A percentile compares a stretch with the other conserved stretches of the same genome.
Conservation (phyloP, 106 monocot genomes). For the Vanilla planifolia region DNA sequence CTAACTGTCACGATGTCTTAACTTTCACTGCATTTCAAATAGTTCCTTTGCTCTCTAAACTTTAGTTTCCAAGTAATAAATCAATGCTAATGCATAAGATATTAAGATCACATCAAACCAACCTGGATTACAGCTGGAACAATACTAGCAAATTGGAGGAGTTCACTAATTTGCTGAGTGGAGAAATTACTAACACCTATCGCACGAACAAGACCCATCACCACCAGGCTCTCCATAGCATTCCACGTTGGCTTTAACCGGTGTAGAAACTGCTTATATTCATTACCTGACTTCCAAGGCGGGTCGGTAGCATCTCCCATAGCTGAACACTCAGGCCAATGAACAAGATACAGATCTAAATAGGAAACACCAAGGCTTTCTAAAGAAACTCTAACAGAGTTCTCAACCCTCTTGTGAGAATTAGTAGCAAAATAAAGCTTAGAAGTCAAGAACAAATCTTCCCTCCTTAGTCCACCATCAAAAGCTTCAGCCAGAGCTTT, state of each 20-base stretch:
- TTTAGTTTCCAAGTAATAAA: too few species aligned
- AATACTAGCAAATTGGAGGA: slow-evolving; percentile 80
- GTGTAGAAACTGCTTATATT: slow-evolving; percentile 69
- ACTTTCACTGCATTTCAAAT: too few species aligned
- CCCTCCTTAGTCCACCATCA: slow-evolving; percentile 49
- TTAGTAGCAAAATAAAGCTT: slow-evolving; percentile 71
- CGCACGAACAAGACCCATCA: slow-evolving; percentile 71
- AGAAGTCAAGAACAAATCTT: slow-evolving; percentile 84
- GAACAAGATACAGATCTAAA: slow-evolving; percentile 86
- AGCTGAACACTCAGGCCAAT: slow-evolving; percentile 77
- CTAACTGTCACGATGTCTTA: too few species aligned
- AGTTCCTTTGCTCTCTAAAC: too few species aligned
- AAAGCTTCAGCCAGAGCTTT: slow-evolving; percentile 62
- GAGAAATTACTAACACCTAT: slow-evolving; percentile 88
- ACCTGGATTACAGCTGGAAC: slow-evolving; percentile 97
- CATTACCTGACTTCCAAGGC: slow-evolving; percentile 58
- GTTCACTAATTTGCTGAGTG: slow-evolving; percentile 61
- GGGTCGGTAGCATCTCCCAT: slow-evolving; percentile 87
- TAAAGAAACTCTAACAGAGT: slow-evolving; percentile 64
- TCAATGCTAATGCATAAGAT: too few species aligned
- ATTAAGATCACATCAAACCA: slow-evolving; percentile 13
- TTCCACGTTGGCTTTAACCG: slow-evolving; percentile 78
- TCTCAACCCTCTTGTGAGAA: slow-evolving; percentile 76
- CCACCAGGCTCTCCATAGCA: slow-evolving; percentile 75
- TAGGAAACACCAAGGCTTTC: slow-evolving; percentile 77